A percentile compares a stretch with the other conserved stretches of the same genome.
phyloP scores from a whole-genome alignment of 179 eudicot genomes.

The Monotropa hypopitys region DNA sequence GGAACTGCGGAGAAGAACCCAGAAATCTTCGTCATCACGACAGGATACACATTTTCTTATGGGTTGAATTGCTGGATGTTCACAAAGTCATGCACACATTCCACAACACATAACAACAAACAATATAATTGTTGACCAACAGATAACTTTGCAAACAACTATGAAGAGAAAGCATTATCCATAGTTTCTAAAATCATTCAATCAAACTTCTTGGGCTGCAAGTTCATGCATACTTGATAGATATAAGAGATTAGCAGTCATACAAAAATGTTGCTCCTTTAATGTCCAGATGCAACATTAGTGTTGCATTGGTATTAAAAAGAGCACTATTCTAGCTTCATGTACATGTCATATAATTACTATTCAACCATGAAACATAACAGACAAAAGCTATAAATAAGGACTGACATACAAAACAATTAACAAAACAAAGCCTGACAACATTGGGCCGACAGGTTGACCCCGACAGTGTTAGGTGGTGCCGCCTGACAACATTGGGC shows the following conservation, averaged over 20 bases:
- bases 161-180: neutral
- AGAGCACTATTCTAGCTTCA: conserved; percentile 6
- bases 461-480: too few species aligned
- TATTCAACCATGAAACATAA: neutral
- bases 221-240: neutral
- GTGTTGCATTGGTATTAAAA: neutral
- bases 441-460: too few species aligned
- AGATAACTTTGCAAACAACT: neutral
- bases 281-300: neutral
- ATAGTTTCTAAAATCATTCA: neutral
- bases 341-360: neutral
- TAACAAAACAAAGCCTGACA: neutral
- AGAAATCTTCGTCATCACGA: too few species aligned
- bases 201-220: neutral
- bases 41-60: too few species aligned
- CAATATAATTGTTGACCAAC: too few species aligned
- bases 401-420: neutral
- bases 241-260: neutral
- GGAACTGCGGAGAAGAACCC: too few species aligned
- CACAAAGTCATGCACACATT: too few species aligned
- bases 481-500: too few species aligned
- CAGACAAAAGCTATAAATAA: neutral
- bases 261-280: neutral
- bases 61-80: too few species aligned
- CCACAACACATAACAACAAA: too few species aligned